Base-by-base conservation (phyloP, 139 green algal genomes). In the Diplosphaera chodatii region DNA sequence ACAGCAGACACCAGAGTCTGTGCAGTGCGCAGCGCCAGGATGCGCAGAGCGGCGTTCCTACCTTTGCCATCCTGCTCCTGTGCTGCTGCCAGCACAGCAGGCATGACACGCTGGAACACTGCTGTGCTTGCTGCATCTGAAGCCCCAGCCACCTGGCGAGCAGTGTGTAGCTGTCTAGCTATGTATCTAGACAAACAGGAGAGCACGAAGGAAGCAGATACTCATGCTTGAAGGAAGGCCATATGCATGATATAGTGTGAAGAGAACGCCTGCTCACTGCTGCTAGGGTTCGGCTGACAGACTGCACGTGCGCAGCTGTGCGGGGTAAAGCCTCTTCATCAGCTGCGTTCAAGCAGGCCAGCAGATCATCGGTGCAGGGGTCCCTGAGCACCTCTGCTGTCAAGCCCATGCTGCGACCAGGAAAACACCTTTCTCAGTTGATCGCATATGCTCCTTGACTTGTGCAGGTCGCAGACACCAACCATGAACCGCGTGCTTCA, bases 301-400 rank as follows among this genome's bases (percentile, higher is more conserved):
- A 23, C 16, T 23, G 16, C 13, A 59, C 18, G 48, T 18, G 48
- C 10, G 48, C 48, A 23, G 48, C 48, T 23, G 48, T 59, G 48
- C 48, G 48, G 3, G 48, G 48, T 18, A 59, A 4, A 18, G 16
- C 18, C 16, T 59, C 48, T 25, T 10, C 16, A 18, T 59, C 48
- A 23, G 48, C 48, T 18, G 48, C 48, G 16, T 10, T 18, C 48
- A 59, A 18, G 48, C 48, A 59, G 16, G 48, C 48, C 10, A 59
- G 48, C 48, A 59, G 48, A 18, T 59, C 48, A 18, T 59, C 48
- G 22, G 25, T 25, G 16, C 48, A 59, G 16, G 48, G 3, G 48
- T 28, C 16, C n/a, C 64, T 68, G n/a, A 78, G 40, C 4, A 30
- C 56, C 18, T 28, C 28, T 13, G 74, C 32, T 63, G 73, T 70